These are phyloP conservation scores for Leishmania guyanensis DNA, from an alignment of 208 protist genomes.

Conservation along the genomic window DNA sequence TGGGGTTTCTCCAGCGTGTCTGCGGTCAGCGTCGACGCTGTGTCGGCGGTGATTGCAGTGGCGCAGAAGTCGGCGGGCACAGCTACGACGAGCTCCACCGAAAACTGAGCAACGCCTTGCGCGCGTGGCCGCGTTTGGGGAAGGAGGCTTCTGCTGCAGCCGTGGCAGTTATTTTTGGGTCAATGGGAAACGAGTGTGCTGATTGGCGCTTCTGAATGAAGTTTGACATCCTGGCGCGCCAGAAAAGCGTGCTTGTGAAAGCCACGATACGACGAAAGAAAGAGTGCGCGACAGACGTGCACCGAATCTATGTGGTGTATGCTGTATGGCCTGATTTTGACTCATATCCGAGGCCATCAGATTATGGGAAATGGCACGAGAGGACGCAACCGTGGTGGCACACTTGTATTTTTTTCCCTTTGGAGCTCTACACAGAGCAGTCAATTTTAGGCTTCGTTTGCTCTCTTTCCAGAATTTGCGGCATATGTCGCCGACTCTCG, in stretches of 20 bases:
- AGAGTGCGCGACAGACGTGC: neutral
- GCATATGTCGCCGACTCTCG: neutral
- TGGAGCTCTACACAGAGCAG: neutral
- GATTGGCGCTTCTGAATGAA: neutral
- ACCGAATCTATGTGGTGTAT: neutral
- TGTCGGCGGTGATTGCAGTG: slow-evolving; percentile 26
- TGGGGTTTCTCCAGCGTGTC: slow-evolving; percentile 71
- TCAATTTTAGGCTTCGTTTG: neutral
- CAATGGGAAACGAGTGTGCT: neutral
- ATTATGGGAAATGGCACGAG: neutral
- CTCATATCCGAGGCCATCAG: neutral
- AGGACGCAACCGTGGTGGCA: neutral
- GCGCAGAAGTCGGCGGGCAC: neutral
- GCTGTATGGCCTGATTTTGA: neutral
- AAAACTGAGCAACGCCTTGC: neutral
- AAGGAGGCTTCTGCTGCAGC: neutral
- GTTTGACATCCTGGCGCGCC: neutral
- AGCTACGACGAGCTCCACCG: neutral
- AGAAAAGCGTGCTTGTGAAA: neutral
- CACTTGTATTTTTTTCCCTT: neutral
- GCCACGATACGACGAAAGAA: neutral
- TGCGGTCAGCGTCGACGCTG: slow-evolving; percentile 40
- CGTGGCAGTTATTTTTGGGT: neutral
- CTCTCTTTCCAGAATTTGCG: neutral
- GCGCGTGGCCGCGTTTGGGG: neutral